Conservation (phyloP, 768 basidiomycete species). For the Kwoniella sp. region DNA sequence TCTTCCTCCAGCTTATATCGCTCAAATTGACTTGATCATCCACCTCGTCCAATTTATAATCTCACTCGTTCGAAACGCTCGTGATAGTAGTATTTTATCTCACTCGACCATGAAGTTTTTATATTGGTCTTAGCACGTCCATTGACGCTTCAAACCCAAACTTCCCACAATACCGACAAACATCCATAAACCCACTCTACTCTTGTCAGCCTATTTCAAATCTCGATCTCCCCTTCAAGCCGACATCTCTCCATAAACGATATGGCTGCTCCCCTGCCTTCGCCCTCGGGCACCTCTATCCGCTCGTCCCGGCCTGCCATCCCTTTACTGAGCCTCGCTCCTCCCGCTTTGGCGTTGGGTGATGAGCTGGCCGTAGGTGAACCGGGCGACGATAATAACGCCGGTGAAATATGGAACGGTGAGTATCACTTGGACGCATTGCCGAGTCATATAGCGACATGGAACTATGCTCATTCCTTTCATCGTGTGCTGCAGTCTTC, state of each 20-base stretch:
- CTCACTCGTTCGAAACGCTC: too few relatives aligned
- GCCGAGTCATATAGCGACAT: too few relatives aligned
- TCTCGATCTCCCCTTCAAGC: too few relatives aligned
- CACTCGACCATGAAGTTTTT: conserved; percentile 3
- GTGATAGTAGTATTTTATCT: too few relatives aligned
- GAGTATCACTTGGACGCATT: neutral
- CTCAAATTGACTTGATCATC: too few relatives aligned
- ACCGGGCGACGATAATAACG: conserved; percentile 41
- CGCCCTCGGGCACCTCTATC: conserved; percentile 20
- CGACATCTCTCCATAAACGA: too few relatives aligned
- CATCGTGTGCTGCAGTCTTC: conserved; percentile 28
- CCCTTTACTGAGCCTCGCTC: conserved; percentile 43
- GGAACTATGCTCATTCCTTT: neutral
- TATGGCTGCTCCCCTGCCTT: conserved; percentile 19
- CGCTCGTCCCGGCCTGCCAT: conserved; percentile 22
- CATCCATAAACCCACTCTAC: neutral
- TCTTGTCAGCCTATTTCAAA: too few relatives aligned
- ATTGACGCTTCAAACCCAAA: neutral
- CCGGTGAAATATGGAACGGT: conserved; percentile 49
- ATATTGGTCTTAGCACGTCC: neutral
- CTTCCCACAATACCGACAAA: neutral
- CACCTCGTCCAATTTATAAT: too few relatives aligned
- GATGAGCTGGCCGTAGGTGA: conserved; percentile 39
- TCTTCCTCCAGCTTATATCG: too few relatives aligned
- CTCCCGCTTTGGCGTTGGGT: conserved; percentile 42